Base-by-base conservation (phyloP, 495 filamentous ascomycete genomes). In the Parathielavia appendiculata region DNA sequence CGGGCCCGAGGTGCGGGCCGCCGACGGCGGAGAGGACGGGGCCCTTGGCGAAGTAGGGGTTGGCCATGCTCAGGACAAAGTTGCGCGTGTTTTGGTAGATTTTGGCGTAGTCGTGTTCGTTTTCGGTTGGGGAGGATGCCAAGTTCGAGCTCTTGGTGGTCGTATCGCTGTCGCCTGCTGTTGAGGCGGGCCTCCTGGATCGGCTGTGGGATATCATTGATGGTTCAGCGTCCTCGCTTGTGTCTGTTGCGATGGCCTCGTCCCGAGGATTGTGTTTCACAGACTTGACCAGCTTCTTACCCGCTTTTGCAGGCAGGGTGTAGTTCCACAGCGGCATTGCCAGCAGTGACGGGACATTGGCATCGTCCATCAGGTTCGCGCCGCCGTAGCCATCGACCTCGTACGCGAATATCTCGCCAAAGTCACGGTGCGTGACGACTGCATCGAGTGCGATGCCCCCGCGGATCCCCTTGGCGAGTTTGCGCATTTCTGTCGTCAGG, bases 291-390 rank as follows among this genome's bases (percentile, higher is more conserved):
- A 57, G 36, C 7, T 49, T n/a, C 51, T 30, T n/a, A 16, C 46
- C 22, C 36, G 22, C 9, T 54, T 32, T 17, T 14, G 26, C 30
- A 35, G 56, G 19, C 9, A 51, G 48, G 9, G 68, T 65, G 40
- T 59, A 71, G 58, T 73, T 70, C 66, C 69, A 69, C 46, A 71
- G 47, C 17, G 69, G 67, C 46, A 71, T 58, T 1, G 80, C 76
- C 17, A 86, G 73, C 1, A 86, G 75, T 11, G 76, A 80, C 0
- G 83, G 82, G 45, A 85, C 77, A 57, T 86, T 86, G 39, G 83
- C 82, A 53, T 86, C 83, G 58, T 86, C 83, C 83, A 86, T 86
- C 40, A 84, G 67, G 54, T 81, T 85, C 17, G 76, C 71, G 40
- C 73, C 65, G 49, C 81, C 81, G 55, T 80, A 85, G 12, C 83